Base-by-base conservation (phyloP, 495 filamentous ascomycete genomes). In the Cryomyces antarcticus region DNA sequence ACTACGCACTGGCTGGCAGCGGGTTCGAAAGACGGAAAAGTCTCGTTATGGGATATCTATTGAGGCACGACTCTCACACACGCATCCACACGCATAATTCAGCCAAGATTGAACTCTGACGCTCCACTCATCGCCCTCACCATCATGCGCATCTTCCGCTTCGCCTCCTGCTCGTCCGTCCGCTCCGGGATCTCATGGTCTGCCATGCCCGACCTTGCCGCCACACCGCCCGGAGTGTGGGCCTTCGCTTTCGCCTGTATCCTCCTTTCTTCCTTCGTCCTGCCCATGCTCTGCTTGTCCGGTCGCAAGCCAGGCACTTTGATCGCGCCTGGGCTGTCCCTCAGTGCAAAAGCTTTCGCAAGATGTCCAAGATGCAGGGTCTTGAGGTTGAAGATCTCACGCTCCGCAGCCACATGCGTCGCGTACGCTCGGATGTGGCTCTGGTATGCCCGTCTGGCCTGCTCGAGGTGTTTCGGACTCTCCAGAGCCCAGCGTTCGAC, bases 1-100 rank as follows among this genome's bases (percentile, higher is more conserved):
- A 61, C 61, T 30, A 78, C 73, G 31, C 89, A 95, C 57, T 96
- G 89, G 89, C 55, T 96, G 39, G 89, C 78, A 6, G 83, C 73
- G 5, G 89, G 92, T 4, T 79, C 81, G 43, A 97, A 96, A 57
- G 89, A 97, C 62, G 92, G 88, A 29, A 96, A 89, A 54, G 78
- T 96, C 44, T 88, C 82, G 54, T 66, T 97, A 59, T 97, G 89
- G 89, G 85, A 89, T 65, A 81, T 92, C 48, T 97, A 80, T 66
- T 94, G 47, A 52, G 33, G 17, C 17, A 24, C 17, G 2, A 24
- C 17, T 24, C 17, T 24, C 17, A 24, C 17, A 24, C 17, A 24
- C 17, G 17, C 17, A 24, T 24, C 17, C 17, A 24, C 17, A 24
- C 17, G 17, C 17, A 24, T 24, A 24, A 24, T 2, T 67, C 52